Evolutionary conservation across 2,329 filamentous ascomycete genomes (phyloP).

Genomic region (Rhynchosporium secalis): DNA sequence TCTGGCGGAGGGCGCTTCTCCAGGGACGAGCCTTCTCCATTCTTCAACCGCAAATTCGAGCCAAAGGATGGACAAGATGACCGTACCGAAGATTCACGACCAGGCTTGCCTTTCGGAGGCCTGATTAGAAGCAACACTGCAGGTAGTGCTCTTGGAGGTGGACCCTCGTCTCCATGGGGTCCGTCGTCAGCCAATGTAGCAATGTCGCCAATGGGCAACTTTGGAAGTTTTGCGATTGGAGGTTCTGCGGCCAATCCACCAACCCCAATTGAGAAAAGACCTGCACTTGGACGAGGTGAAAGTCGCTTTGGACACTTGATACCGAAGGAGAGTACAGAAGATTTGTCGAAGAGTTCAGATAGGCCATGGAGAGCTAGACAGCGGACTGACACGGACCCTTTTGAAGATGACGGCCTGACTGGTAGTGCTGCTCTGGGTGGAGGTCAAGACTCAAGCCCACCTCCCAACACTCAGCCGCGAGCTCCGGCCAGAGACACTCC

Average conservation of each 20-base stretch:
- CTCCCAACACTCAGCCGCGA: slow-evolving; percentile 45
- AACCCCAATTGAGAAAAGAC: slow-evolving; percentile 68
- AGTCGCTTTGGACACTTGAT: slow-evolving; percentile 86
- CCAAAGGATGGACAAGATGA: slow-evolving; percentile 55
- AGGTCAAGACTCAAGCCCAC: slow-evolving; percentile 66
- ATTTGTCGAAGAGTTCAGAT: slow-evolving; percentile 53
- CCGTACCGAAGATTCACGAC: slow-evolving; percentile 50
- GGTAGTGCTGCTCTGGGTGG: slow-evolving; percentile 75
- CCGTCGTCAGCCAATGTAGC: slow-evolving; percentile 53
- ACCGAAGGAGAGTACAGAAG: slow-evolving; percentile 73
- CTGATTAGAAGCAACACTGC: slow-evolving; percentile 57
- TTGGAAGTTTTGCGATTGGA: slow-evolving; percentile 82
- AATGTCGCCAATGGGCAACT: slow-evolving; percentile 76
- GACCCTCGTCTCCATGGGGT: slow-evolving; percentile 49
- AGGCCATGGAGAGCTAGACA: slow-evolving; percentile 62
- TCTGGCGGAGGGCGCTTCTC: slow-evolving; percentile 58
- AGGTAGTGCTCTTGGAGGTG: slow-evolving; percentile 47
- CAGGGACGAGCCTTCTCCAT: slow-evolving; percentile 62
- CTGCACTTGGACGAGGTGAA: slow-evolving; percentile 68
- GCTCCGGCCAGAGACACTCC: slow-evolving; percentile 48
- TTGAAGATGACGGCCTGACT: slow-evolving; percentile 63
- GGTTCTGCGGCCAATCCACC: slow-evolving; percentile 52
- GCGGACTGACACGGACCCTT: slow-evolving; percentile 74
- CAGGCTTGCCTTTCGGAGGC: slow-evolving; percentile 45
- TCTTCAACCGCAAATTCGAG: slow-evolving; percentile 58